Base-by-base conservation (phyloP, 495 filamentous ascomycete genomes). In the Penicillium paxilli region DNA sequence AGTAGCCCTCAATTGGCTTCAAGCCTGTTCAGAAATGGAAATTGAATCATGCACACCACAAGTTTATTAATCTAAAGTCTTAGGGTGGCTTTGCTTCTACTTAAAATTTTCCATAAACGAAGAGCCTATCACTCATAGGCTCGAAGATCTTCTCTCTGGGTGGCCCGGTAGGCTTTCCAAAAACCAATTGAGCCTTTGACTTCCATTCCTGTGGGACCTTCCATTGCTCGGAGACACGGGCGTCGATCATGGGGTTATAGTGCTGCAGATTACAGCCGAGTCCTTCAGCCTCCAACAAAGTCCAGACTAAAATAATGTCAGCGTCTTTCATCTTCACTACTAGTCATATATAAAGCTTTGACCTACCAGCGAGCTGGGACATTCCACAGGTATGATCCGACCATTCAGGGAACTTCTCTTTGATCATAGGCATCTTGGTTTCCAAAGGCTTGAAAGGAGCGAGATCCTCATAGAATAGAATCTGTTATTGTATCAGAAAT, bases 251-350 rank as follows among this genome's bases (percentile, higher is more conserved):
- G 1, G 86, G 68, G 20, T 44, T 87, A 75, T 89, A 89, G 68
- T 90, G 87, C 75, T 91, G 88, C 4, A 91, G 76, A 73, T 84
- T 90, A 65, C 79, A 81, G 40, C 87, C 88, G 28, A 90, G 72
- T 28, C 88, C 87, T 71, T 90, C 86, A 52, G 78, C 74, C 69
- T 87, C 83, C 32, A 91, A 75, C 0, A 82, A 80, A 1, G 80
- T 83, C 87, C 87, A 91, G 41, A 85, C 64, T 57, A 52, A 32
- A 28, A 10, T 37, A 17, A 23, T 16, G 20, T 58, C 28, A 52
- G 25, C 10, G n/a, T n/a, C n/a, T 6, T 28, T 49, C 9, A 45
- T 8, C 33, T 5, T 32, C 20, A 38, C 7, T n/a, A n/a, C n/a
- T 17, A 22, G 3, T n/a, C 11, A 9, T 49, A n/a, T 24, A 9